Conservation (phyloP, 2,329 filamentous ascomycete species). For the Cordyceps cicadae region DNA sequence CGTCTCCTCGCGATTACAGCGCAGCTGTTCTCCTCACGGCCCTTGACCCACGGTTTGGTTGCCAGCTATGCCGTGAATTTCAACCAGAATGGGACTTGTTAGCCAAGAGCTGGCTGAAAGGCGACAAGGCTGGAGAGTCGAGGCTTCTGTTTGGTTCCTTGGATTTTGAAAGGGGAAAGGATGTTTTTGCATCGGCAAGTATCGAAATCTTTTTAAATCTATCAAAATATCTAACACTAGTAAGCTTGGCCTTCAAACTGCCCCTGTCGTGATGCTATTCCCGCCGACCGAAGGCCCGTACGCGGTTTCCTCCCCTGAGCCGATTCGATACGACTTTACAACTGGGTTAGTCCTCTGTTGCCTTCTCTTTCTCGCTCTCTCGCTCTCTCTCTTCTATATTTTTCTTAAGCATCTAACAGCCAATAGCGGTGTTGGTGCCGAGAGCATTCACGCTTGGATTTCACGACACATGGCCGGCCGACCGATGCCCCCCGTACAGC, state of each 20-base stretch:
- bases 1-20: constrained; percentile 73
- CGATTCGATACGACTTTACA: constrained; percentile 77
- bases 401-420: constrained; percentile 9
- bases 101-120: constrained; percentile 77
- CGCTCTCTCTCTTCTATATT: no score
- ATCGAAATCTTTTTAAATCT: background rate
- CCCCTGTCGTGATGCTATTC: constrained; percentile 82
- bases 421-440: constrained; percentile 61
- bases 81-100: constrained; percentile 91
- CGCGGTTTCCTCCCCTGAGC: constrained; percentile 60
- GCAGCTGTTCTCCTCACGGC: constrained; percentile 80
- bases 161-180: constrained; percentile 79
- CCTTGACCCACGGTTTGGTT: constrained; percentile 73
- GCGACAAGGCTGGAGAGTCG: constrained; percentile 66
- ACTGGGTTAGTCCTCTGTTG: constrained; percentile 50
- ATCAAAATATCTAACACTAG: background rate
- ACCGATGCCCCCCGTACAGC: constrained; percentile 67
- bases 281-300: constrained; percentile 75
- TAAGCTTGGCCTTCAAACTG: constrained; percentile 87
- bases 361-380: background rate
- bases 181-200: constrained; percentile 76
- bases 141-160: constrained; percentile 73
- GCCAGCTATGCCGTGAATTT: constrained; percentile 79
- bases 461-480: constrained; percentile 67
- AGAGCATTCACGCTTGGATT: constrained; percentile 73